Evolutionary conservation across 2,329 filamentous ascomycete species (phyloP).

Genomic region (Capronia coronata): DNA sequence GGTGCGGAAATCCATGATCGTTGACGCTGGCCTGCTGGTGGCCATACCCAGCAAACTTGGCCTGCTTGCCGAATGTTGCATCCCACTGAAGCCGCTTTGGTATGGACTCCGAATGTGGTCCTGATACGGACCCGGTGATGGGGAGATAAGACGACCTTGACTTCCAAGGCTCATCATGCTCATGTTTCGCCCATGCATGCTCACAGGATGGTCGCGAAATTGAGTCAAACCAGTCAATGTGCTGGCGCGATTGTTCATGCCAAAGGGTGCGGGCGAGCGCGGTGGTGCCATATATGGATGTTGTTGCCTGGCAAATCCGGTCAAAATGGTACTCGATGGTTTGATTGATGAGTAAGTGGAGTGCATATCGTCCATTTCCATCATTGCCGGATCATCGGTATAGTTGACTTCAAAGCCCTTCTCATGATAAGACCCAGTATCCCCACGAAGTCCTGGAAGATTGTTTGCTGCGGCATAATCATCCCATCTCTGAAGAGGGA

Average conservation of each 20-base stretch:
- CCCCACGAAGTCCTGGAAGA: conserved; percentile 81
- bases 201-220: conserved; percentile 55
- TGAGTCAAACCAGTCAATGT: conserved; percentile 60
- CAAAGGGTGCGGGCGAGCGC: conserved; percentile 68
- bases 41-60: conserved; percentile 40
- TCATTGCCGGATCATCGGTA: conserved; percentile 62
- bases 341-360: conserved; percentile 91
- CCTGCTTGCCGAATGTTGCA: conserved; percentile 36
- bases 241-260: conserved; percentile 58
- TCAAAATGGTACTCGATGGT: conserved; percentile 76
- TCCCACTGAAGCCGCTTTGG: conserved; percentile 22
- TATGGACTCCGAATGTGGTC: conserved; percentile 38
- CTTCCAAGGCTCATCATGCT: conserved; percentile 53
- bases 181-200: conserved; percentile 48
- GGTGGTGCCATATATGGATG: conserved; percentile 68
- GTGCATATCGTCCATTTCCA: conserved; percentile 96
- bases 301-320: conserved; percentile 65
- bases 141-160: conserved; percentile 23
- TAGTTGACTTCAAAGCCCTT: conserved; percentile 61
- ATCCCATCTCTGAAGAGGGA: conserved; percentile 94
- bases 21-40: conserved; percentile 48
- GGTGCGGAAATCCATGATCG: conserved; percentile 53
- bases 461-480: conserved; percentile 85
- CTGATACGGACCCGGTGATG: conserved; percentile 36
- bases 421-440: conserved; percentile 35